A percentile compares a stretch with the other conserved stretches of the same genome.
Evolutionary conservation across 768 basidiomycete genomes (phyloP).

Genomic region (Lactifluus pinguis): DNA sequence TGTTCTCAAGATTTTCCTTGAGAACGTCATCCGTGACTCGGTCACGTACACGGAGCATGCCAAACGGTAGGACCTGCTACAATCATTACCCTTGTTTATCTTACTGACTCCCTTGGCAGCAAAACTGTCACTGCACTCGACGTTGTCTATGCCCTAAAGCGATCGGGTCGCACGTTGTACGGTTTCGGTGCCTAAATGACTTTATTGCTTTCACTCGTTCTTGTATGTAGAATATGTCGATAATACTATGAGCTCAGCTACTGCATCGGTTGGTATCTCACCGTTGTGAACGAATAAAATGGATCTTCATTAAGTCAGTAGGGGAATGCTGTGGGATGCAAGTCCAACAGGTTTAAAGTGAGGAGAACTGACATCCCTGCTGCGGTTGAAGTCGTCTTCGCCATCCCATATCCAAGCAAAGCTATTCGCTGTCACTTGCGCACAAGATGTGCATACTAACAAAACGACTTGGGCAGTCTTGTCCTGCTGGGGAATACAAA

Average conservation of each 20-base stretch:
- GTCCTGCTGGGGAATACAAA: slow-evolving; percentile 40
- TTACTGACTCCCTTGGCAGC: slow-evolving; percentile 46
- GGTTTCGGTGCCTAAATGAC: slow-evolving; percentile 39
- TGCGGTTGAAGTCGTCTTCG: not conserved
- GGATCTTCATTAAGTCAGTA: not conserved
- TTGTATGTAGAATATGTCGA: slow-evolving; percentile 9
- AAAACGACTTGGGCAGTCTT: slow-evolving; percentile 23
- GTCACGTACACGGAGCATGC: slow-evolving; percentile 68
- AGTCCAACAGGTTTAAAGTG: not conserved
- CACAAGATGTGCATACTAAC: slow-evolving; percentile 22
- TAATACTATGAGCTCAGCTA: slow-evolving; percentile 2
- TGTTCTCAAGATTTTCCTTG: slow-evolving; percentile 91
- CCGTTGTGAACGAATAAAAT: not conserved
- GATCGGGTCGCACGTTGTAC: slow-evolving; percentile 45
- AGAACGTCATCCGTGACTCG: slow-evolving; percentile 67
- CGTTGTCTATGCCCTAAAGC: slow-evolving; percentile 42
- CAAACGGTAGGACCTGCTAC: slow-evolving; percentile 35
- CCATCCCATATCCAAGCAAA: slow-evolving; percentile 23
- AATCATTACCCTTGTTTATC: not conserved
- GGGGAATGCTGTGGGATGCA: not conserved
- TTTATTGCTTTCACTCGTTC: not conserved
- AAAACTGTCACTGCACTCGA: slow-evolving; percentile 41
- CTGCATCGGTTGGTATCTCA: not conserved
- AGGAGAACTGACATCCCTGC: not conserved
- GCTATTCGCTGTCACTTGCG: slow-evolving; percentile 35